These are phyloP conservation scores for Erucastrum elatum DNA, from an alignment of 345 rosid species.

Conservation along the genomic window DNA sequence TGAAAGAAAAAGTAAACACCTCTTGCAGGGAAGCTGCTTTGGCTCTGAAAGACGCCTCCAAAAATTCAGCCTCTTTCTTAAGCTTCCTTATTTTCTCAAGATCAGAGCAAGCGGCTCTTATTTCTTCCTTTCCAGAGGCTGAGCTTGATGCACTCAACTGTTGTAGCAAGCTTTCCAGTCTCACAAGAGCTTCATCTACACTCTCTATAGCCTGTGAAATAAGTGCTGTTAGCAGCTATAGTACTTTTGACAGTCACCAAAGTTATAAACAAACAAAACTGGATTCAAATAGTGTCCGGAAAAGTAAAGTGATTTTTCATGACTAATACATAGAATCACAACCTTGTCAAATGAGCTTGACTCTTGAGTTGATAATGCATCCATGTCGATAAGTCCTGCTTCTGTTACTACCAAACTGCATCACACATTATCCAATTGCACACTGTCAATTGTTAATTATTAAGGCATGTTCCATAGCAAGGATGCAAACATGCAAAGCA, in stretches of 20 bases:
- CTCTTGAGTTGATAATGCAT: conserved; percentile 44
- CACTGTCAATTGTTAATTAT: too few relatives aligned
- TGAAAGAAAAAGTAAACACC: conserved; percentile 44
- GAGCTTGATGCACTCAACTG: conserved; percentile 76
- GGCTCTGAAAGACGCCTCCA: conserved; percentile 94
- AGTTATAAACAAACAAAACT: neutral
- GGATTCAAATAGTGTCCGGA: neutral
- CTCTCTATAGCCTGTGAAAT: conserved; percentile 83
- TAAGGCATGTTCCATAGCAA: too few relatives aligned
- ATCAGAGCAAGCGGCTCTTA: conserved; percentile 95
- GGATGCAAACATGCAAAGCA: neutral
- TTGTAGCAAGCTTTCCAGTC: conserved; percentile 81
- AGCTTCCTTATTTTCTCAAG: conserved; percentile 95
- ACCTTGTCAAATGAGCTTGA: conserved; percentile 85
- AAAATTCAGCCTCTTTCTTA: conserved; percentile 96
- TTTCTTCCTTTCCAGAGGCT: conserved; percentile 75
- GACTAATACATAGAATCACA: conserved; percentile 6
- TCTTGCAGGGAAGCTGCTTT: conserved; percentile 84
- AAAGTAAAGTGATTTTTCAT: neutral
- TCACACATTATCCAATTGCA: conserved; percentile 24
- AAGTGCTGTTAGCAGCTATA: conserved; percentile 23
- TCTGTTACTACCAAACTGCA: conserved; percentile 68
- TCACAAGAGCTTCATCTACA: conserved; percentile 83
- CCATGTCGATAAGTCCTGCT: conserved; percentile 38
- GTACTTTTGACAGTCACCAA: neutral